A percentile compares a stretch with the other conserved stretches of the same genome.
Conservation (phyloP, 2,329 filamentous ascomycete species). For the Apiospora koreana region DNA sequence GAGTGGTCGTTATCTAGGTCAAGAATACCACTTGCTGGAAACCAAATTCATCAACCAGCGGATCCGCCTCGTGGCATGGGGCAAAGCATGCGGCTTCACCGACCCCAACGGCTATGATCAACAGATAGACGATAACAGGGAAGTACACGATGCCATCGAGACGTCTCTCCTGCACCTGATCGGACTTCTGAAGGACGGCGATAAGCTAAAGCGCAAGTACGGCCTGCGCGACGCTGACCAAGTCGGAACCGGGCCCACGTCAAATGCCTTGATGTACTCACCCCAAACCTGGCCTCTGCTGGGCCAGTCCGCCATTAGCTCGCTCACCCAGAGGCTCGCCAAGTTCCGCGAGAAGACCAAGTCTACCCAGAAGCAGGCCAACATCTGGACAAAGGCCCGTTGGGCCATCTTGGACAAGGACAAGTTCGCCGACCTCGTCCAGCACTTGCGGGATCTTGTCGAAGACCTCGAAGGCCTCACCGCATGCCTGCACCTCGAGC, state of each 20-base stretch:
- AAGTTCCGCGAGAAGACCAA: not conserved
- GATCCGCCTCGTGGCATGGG: not conserved
- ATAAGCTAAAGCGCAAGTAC: not conserved
- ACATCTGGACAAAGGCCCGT: not conserved
- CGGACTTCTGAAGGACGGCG: not conserved
- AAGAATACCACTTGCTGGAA: slow-evolving; percentile 1
- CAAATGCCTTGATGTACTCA: not conserved
- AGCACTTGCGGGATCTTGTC: not conserved
- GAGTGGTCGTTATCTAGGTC: not conserved
- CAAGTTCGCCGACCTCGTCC: not conserved
- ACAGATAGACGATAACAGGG: not conserved
- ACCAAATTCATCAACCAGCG: slow-evolving; percentile 3
- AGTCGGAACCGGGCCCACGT: not conserved
- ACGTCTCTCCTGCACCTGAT: not conserved
- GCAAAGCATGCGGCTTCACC: not conserved
- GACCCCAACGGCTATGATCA: not conserved
- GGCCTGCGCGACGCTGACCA: not conserved
- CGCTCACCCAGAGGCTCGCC: not conserved
- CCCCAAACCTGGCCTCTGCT: not conserved
- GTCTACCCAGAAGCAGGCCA: not conserved
- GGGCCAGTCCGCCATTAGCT: not conserved
- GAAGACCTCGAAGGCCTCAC: not conserved
- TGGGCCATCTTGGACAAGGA: not conserved
- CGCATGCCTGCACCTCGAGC: not conserved
- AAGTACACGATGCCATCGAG: not conserved